Evolutionary conservation across 2,329 filamentous ascomycete species (phyloP).

Genomic region (Fusarium sp.): DNA sequence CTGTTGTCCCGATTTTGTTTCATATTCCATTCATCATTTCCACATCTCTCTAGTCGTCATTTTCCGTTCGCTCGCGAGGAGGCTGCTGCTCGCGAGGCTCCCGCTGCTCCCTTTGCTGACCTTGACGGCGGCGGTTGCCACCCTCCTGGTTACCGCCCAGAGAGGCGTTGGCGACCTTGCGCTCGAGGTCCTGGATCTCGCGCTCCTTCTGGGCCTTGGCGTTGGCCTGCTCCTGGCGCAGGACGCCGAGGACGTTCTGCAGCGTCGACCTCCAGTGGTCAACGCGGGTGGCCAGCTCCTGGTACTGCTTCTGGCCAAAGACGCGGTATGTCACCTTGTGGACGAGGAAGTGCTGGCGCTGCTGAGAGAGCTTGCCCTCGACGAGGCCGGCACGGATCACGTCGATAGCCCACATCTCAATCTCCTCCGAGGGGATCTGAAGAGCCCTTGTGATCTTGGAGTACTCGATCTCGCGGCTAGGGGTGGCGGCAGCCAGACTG

Average conservation of each 20-base stretch:
- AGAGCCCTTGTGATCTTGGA: constrained; percentile 84
- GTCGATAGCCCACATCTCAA: constrained; percentile 99
- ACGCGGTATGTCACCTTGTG: constrained; percentile 97
- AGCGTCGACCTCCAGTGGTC: constrained; percentile 92
- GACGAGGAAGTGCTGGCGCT: constrained; percentile 92
- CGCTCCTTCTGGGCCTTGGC: constrained; percentile 82
- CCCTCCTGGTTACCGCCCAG: constrained; percentile 48
- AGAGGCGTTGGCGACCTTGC: constrained; percentile 65
- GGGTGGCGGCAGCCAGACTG: constrained; percentile 84
- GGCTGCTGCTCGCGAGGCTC: constrained; percentile 33
- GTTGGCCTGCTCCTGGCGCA: constrained; percentile 83
- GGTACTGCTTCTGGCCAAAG: constrained; percentile 98
- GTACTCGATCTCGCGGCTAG: constrained; percentile 90
- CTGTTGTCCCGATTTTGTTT: constrained; percentile 26
- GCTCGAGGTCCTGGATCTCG: constrained; percentile 77
- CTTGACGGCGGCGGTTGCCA: constrained; percentile 49
- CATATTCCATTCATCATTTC: constrained; percentile 19
- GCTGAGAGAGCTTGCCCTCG: constrained; percentile 95
- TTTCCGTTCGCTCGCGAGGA: constrained; percentile 60
- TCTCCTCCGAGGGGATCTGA: constrained; percentile 82
- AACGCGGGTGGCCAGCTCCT: constrained; percentile 88
- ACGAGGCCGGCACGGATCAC: constrained; percentile 95
- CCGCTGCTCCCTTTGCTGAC: constrained; percentile 26
- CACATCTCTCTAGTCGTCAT: constrained; percentile 61
- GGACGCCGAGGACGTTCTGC: constrained; percentile 79